These are phyloP conservation scores for Protomyces gravidus DNA, from an alignment of 1,139 yeast genomes.

Conservation along the genomic window DNA sequence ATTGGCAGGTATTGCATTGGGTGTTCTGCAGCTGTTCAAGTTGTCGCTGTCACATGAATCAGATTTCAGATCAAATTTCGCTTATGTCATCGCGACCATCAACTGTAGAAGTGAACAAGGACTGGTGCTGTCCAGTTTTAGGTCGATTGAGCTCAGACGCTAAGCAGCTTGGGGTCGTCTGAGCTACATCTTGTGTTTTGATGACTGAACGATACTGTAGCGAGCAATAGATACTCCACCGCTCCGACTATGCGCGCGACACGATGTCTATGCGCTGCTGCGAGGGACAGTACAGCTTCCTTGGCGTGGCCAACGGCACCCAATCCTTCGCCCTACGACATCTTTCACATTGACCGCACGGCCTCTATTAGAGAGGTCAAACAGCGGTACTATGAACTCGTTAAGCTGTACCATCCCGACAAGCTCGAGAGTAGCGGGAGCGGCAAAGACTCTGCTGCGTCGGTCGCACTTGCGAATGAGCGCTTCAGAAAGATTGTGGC, in stretches of 20 bases:
- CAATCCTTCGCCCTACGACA: slow-evolving; percentile 59
- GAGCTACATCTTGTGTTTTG: too few relatives aligned
- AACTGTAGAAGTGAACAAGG: too few relatives aligned
- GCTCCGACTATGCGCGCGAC: not conserved
- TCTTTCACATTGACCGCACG: slow-evolving; percentile 49
- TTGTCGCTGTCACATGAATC: too few relatives aligned
- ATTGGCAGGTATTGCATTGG: too few relatives aligned
- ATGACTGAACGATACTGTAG: too few relatives aligned
- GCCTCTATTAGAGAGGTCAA: slow-evolving; percentile 50
- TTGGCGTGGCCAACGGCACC: slow-evolving; percentile 14
- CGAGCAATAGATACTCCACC: too few relatives aligned
- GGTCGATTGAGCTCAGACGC: too few relatives aligned
- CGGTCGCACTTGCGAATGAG: slow-evolving; percentile 37
- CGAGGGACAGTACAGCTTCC: not conserved
- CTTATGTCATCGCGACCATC: too few relatives aligned
- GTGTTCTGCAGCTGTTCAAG: too few relatives aligned
- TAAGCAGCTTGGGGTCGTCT: too few relatives aligned
- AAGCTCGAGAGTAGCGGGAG: slow-evolving; percentile 28
- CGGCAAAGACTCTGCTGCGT: slow-evolving; percentile 6
- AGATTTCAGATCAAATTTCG: too few relatives aligned
- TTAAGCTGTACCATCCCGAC: slow-evolving; percentile 88
- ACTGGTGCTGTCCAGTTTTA: too few relatives aligned
- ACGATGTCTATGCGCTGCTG: not conserved
- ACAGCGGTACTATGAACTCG: slow-evolving; percentile 56
- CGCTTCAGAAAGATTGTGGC: slow-evolving; percentile 67